A percentile compares a stretch with the other conserved stretches of the same genome.
Conservation (phyloP, 2,329 filamentous ascomycete genomes). For the Xylariaceae sp. region DNA sequence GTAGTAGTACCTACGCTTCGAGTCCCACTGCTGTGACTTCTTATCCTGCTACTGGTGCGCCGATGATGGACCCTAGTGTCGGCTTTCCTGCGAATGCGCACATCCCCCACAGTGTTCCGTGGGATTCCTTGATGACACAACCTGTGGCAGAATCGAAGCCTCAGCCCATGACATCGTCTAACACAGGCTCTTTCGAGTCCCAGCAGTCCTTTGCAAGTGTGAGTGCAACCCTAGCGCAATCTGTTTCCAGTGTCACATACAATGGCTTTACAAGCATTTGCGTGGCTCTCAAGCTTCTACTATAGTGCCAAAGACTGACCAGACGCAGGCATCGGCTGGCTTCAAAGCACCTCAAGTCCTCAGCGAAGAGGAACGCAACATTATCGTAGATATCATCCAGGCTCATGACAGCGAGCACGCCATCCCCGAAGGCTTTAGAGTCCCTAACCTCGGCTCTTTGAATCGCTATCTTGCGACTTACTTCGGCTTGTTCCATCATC, state of each 20-base stretch:
- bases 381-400: constrained; percentile 81
- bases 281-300: background rate
- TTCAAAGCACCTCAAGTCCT: constrained; percentile 73
- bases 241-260: constrained; percentile 50
- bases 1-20: constrained; percentile 51
- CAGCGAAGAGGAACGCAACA: constrained; percentile 77
- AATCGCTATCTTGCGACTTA: constrained; percentile 94
- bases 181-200: constrained; percentile 62
- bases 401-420: constrained; percentile 73
- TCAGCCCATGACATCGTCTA: constrained; percentile 64
- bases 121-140: constrained; percentile 81
- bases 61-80: constrained; percentile 71
- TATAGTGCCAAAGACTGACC: constrained; percentile 63
- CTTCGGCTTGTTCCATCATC: constrained; percentile 95
- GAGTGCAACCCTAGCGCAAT: constrained; percentile 57
- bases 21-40: constrained; percentile 51
- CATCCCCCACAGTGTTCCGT: constrained; percentile 73
- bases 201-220: constrained; percentile 58
- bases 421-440: constrained; percentile 81
- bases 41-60: constrained; percentile 65
- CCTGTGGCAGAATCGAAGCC: constrained; percentile 66
- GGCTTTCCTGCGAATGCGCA: constrained; percentile 73
- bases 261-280: constrained; percentile 43
- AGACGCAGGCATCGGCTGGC: constrained; percentile 61
- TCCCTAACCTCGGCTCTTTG: constrained; percentile 72